Conservation (phyloP, 2,329 filamentous ascomycete species). For the Trichoderma breve region DNA sequence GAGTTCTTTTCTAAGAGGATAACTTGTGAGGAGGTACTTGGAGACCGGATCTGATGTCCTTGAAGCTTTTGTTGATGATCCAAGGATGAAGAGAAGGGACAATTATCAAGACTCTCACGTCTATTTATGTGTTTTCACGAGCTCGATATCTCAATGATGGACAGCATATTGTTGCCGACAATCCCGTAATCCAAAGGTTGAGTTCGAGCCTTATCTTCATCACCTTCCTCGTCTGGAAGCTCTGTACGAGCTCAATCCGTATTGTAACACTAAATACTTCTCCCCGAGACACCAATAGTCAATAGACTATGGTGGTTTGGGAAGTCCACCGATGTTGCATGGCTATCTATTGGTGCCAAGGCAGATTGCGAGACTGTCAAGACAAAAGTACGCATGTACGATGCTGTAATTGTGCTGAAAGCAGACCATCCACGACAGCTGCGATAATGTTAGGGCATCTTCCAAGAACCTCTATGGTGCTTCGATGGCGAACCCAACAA, state of each 20-base stretch:
- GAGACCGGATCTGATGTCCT: neutral
- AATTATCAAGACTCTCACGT: neutral
- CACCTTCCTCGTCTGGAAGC: conserved; percentile 19
- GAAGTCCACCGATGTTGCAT: neutral
- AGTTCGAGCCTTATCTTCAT: neutral
- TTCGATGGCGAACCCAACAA: neutral
- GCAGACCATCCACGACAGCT: neutral
- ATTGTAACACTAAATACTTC: conserved; percentile 6
- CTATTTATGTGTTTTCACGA: conserved; percentile 17
- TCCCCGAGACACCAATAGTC: neutral
- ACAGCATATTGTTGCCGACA: neutral
- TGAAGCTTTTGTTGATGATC: conserved; percentile 14
- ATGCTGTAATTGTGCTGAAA: neutral
- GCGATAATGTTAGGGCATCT: neutral
- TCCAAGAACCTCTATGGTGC: neutral
- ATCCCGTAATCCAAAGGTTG: neutral
- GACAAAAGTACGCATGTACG: conserved; percentile 11
- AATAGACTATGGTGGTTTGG: conserved; percentile 12
- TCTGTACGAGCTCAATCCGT: neutral
- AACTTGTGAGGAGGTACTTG: neutral
- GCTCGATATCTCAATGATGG: neutral
- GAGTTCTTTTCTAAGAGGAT: neutral
- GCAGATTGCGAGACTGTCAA: neutral
- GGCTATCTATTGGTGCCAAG: conserved; percentile 10
- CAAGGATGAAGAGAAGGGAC: conserved; percentile 10